These are phyloP conservation scores for Gastrolobium bilobum DNA, from an alignment of 306 rosid species.

Conservation along the genomic window DNA sequence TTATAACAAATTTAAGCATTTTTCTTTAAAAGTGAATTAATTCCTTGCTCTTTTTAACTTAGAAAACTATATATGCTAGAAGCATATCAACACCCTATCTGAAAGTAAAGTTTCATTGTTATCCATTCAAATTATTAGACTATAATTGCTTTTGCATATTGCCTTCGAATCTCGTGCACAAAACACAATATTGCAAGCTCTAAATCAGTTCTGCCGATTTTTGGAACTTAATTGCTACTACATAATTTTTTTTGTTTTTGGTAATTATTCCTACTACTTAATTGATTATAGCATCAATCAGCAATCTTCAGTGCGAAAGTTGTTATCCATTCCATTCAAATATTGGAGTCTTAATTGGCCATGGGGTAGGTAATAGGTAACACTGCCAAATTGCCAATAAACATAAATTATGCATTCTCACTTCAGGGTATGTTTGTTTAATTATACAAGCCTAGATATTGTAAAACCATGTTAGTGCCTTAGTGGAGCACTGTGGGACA, in stretches of 20 bases:
- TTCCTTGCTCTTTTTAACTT: no score
- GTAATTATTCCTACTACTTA: not conserved
- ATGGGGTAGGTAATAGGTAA: not conserved
- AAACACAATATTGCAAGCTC: conserved; percentile 9
- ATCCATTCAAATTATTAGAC: not conserved
- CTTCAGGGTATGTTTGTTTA: not conserved
- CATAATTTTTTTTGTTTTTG: not conserved
- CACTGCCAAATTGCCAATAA: not conserved
- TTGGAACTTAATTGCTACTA: not conserved
- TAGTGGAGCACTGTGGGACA: conserved; percentile 14
- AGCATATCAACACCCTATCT: not conserved
- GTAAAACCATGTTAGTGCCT: not conserved
- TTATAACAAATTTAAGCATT: no score
- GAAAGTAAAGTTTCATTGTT: not conserved
- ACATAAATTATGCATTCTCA: not conserved
- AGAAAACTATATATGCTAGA: no score
- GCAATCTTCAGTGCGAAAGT: not conserved
- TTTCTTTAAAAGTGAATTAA: no score
- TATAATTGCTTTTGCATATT: not conserved
- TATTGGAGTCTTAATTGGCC: not conserved
- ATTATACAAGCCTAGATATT: not conserved
- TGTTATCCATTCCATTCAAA: conserved; percentile 15
- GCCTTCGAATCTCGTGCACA: not conserved
- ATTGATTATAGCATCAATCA: not conserved
- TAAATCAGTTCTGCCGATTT: not conserved